Evolutionary conservation across 495 filamentous ascomycete species (phyloP).

Genomic region (Thozetella sp.): DNA sequence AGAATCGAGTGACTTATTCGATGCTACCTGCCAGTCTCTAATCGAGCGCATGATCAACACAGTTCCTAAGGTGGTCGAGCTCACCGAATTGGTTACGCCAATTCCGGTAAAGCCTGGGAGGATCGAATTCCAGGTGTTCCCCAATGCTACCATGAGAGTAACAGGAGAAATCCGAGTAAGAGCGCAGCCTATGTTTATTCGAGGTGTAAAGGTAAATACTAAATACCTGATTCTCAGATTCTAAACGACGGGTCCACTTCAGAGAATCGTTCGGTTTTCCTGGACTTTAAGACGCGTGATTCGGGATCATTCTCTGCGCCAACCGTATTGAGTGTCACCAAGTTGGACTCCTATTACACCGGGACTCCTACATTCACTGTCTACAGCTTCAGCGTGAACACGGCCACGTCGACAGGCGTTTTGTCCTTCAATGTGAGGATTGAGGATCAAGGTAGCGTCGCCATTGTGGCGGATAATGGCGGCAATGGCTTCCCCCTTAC

Average conservation of each 20-base stretch:
- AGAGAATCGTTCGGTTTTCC: neutral
- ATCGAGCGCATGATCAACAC: conserved; percentile 13
- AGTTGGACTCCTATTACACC: neutral
- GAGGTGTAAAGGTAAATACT: neutral
- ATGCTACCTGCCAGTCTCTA: neutral
- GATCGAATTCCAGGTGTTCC: neutral
- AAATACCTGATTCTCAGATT: neutral
- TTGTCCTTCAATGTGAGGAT: conserved; percentile 10
- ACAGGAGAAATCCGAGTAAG: conserved; percentile 6
- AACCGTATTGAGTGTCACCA: neutral
- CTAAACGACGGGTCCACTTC: neutral
- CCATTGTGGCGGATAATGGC: neutral
- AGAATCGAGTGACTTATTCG: conserved; percentile 6
- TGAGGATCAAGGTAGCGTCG: neutral
- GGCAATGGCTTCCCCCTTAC: neutral
- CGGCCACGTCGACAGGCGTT: neutral
- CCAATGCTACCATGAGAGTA: neutral
- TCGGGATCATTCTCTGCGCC: neutral
- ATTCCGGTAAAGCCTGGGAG: conserved; percentile 5
- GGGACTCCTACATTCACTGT: neutral
- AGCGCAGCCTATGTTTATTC: no score
- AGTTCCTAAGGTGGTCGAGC: conserved; percentile 5
- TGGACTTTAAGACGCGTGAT: neutral
- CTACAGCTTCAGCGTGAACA: neutral
- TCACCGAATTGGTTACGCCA: conserved; percentile 8